These are phyloP conservation scores for Babesia sp. DNA, from an alignment of 169 alveolate species.

Conservation along the genomic window DNA sequence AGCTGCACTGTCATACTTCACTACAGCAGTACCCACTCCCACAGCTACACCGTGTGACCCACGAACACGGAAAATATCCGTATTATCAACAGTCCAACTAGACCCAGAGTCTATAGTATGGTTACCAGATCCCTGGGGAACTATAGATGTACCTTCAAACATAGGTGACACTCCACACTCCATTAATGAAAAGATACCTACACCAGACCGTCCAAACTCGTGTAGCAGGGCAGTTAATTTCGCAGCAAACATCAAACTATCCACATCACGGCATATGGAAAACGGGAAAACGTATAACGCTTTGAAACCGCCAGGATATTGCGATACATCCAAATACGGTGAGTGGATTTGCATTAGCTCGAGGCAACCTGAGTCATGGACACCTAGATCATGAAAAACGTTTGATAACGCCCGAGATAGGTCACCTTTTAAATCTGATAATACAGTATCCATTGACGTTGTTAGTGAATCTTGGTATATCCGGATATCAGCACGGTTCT, in stretches of 20 bases:
- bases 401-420: background rate
- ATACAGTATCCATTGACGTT: background rate
- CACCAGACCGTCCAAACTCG: constrained; percentile 11
- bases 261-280: constrained; percentile 29
- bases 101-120: background rate
- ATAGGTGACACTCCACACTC: constrained; percentile 17
- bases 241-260: constrained; percentile 8
- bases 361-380: background rate
- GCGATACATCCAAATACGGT: constrained; percentile 7
- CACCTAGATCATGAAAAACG: constrained; percentile 7
- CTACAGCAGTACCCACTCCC: constrained; percentile 18
- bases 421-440: background rate
- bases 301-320: constrained; percentile 7
- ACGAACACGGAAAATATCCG: background rate
- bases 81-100: constrained; percentile 7
- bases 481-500: background rate
- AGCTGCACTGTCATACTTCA: background rate
- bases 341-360: background rate
- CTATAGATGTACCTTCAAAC: background rate
- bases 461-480: constrained; percentile 11
- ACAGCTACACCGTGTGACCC: constrained; percentile 36
- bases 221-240: constrained; percentile 10
- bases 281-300: constrained; percentile 2
- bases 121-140: background rate
- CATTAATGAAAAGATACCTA: constrained; percentile 1